Conservation (phyloP, 805 yeast species). For the Tetrapisispora nanseiensis region DNA sequence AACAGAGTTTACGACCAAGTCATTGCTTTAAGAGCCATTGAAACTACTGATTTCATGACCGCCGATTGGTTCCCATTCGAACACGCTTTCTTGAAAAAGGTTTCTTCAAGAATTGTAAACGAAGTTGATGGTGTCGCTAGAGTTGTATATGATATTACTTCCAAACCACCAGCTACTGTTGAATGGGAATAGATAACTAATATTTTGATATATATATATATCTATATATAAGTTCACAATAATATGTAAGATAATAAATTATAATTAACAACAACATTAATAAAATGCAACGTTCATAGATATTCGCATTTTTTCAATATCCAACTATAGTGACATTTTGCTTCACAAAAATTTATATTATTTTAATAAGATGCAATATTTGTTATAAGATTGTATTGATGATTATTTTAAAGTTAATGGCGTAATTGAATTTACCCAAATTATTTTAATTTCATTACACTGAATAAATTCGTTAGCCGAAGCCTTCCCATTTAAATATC, state of each 20-base stretch:
- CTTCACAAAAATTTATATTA: too few species aligned
- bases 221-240: too few species aligned
- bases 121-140: slow-evolving; percentile 99
- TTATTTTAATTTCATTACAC: too few species aligned
- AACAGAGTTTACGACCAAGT: slow-evolving; percentile 99
- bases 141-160: slow-evolving; percentile 96
- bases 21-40: slow-evolving; percentile 96
- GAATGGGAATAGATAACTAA: slow-evolving; percentile 77
- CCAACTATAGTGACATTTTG: too few species aligned
- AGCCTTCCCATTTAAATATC: too few species aligned
- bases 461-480: too few species aligned
- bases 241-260: not conserved
- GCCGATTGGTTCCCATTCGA: slow-evolving; percentile 98
- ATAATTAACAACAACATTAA: not conserved
- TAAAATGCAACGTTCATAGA: too few species aligned
- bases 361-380: too few species aligned
- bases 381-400: too few species aligned
- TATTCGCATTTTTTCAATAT: too few species aligned
- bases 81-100: slow-evolving; percentile 81
- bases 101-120: slow-evolving; percentile 91
- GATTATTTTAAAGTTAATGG: too few species aligned
- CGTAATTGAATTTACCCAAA: too few species aligned
- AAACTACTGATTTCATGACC: slow-evolving; percentile 97
- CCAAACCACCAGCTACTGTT: slow-evolving; percentile 99
- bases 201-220: not conserved